Evolutionary conservation across 352 stramenopile genomes (phyloP), one percentile per base, ranked within the genome.

Genomic region (Pythium scleroteichum): DNA sequence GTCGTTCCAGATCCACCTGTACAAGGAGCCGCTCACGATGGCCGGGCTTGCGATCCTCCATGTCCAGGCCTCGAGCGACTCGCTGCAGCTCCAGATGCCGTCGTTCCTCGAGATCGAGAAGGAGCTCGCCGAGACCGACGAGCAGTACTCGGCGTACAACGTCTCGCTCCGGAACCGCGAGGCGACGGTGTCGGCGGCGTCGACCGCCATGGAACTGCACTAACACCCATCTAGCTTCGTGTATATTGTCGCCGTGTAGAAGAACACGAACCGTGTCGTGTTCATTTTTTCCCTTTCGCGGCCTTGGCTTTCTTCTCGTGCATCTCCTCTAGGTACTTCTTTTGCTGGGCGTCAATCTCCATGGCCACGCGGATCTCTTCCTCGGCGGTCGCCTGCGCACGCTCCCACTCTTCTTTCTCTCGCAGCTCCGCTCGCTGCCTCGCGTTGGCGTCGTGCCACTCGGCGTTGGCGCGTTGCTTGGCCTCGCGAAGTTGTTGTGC

Each of bases 1-100:
- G 66, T 94, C 85, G 39, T 90, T 92, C 67, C 83, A 94, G 66
- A 86, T 94, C 41, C 85, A 94, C 64, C 70, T 91, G 26, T 94
- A 94, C 74, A 94, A 94, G 62, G 85, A 92, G 53, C 85, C 85
- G 23, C 63, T 64, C 5, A 61, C 75, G 6, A 71, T 94, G 60
- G 79, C 75, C 2, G 78, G 76, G 0, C 79, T 90, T 10, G 71
- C 77, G 49, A 82, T 94, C 45, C 64, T 92, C 47, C 85, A 94
- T 35, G 74, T 94, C 22, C 85, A 94, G 61, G 85, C 83, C 23
- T 87, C 83, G 14, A 82, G 71, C 13, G 81, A 85, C 47, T 39
- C 48, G 46, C 38, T 59, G 38, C 47, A 49, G 32, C 77, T 94
- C 42, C 72, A 75, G 40, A 85, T 94, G 64, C 85, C 85, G 40